Conservation (phyloP, 2,329 filamentous ascomycete genomes). For the Colletotrichum liaoningense region DNA sequence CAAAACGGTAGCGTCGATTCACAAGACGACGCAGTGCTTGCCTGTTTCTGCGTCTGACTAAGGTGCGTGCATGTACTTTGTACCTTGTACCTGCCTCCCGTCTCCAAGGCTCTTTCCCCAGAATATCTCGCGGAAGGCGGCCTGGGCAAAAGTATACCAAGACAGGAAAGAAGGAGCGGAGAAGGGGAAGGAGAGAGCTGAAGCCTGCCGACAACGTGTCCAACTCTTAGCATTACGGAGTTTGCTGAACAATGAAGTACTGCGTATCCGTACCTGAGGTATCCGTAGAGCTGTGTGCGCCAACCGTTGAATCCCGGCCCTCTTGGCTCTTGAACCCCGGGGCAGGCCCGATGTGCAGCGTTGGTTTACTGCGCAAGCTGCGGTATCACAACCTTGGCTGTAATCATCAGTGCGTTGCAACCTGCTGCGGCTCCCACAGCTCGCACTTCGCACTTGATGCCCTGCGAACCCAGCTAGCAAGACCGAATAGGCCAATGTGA, state of each 20-base stretch:
- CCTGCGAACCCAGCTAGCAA: neutral
- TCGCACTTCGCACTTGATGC: neutral
- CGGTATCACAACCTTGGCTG: neutral
- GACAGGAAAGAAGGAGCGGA: neutral
- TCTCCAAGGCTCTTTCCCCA: neutral
- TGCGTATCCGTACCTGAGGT: too few relatives aligned
- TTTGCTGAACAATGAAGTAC: too few relatives aligned
- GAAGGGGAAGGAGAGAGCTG: neutral
- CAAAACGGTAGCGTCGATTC: neutral
- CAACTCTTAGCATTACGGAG: too few relatives aligned
- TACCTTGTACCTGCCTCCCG: neutral
- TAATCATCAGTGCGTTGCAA: neutral
- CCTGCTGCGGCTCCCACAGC: neutral
- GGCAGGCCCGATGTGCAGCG: neutral
- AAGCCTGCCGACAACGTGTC: neutral
- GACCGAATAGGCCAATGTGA: neutral
- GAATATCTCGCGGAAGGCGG: neutral
- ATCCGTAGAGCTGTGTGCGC: neutral
- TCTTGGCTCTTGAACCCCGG: neutral
- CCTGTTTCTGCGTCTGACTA: neutral
- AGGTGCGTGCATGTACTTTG: neutral
- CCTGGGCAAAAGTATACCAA: neutral
- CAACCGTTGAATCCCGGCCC: neutral
- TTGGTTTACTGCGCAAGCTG: neutral
- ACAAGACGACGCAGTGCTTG: neutral